phyloP scores from a whole-genome alignment of 2,329 filamentous ascomycete species.

The Diaporthe capsici region DNA sequence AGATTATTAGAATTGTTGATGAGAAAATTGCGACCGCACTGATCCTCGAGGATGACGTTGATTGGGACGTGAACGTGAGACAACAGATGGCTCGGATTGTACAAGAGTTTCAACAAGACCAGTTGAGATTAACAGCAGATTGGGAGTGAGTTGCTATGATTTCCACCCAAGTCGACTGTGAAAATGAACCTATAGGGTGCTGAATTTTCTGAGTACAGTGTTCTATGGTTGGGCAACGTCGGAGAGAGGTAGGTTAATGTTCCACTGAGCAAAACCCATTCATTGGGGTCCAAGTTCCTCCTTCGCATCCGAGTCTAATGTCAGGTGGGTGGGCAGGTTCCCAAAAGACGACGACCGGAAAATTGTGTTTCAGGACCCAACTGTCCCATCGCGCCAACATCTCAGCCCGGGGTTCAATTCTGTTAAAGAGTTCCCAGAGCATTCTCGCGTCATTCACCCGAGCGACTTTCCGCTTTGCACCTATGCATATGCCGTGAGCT shows the following conservation, averaged over 20 bases:
- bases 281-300: background rate
- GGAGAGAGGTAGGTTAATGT: slow-evolving; percentile 4
- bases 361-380: slow-evolving; percentile 12
- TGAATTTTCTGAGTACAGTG: background rate
- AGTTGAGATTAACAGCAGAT: background rate
- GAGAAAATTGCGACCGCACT: slow-evolving; percentile 7
- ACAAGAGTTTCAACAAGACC: background rate
- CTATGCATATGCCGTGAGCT: slow-evolving; percentile 9
- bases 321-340: background rate
- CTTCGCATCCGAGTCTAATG: background rate
- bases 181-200: background rate
- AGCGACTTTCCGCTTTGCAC: slow-evolving; percentile 21
- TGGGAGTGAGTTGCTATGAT: background rate
- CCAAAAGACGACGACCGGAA: slow-evolving; percentile 9
- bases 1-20: background rate
- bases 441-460: background rate
- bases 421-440: background rate
- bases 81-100: slow-evolving; percentile 21
- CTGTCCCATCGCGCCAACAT: background rate
- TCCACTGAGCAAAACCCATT: background rate
- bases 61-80: slow-evolving; percentile 12
- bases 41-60: slow-evolving; percentile 8
- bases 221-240: slow-evolving; percentile 6
- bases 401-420: slow-evolving; percentile 14
- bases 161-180: background rate